Base-by-base conservation (phyloP, 306 rosid genomes). In the Vachellia pachyceras region DNA sequence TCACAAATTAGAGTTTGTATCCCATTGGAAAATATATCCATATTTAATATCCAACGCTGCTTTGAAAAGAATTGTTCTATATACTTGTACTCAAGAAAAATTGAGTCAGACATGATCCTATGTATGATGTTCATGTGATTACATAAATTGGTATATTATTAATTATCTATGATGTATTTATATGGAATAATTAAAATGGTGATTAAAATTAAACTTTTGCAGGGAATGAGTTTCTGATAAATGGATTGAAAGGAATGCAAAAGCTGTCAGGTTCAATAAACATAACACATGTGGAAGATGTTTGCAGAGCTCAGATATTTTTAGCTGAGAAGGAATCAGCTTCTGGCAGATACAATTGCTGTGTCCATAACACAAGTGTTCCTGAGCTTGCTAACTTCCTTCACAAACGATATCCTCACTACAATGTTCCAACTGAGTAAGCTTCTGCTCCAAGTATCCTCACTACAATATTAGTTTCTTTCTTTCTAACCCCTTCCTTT, bases 271-370 rank as follows among this genome's bases (percentile, higher is more conserved):
- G 97, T 40, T 91, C 97, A 4, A 79, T 93, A 63, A 90, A 93
- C 63, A 78, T 91, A 10, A 46, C 92, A 46, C 98, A 93, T 73
- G 98, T 91, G 65, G 94, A 90, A 80, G 97, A 93, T 84, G 82
- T 89, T 76, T 89, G 91, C 83, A 82, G 84, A 66, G 98, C 98
- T 72, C 97, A 93, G 13, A 76, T 93, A 41, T 86, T 90, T 80
- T 40, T 93, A 81, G 97, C 97, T 0, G 97, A 93, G 91, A 93
- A 90, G 68, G 92, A 93, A 85, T 87, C 97, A 11, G 97, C 94
- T 75, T 87, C 91, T 50, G 97, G 98, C 41, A 75, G 94, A 42
- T 93, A 90, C 84, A 85, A 89, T 55, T 90, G 93, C 73, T 89
- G 90, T 73, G 94, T 86, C 70, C 82, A 76, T 61, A 90, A 86